phyloP scores from a whole-genome alignment of 2,329 filamentous ascomycete genomes.

The Colletotrichum sp. region DNA sequence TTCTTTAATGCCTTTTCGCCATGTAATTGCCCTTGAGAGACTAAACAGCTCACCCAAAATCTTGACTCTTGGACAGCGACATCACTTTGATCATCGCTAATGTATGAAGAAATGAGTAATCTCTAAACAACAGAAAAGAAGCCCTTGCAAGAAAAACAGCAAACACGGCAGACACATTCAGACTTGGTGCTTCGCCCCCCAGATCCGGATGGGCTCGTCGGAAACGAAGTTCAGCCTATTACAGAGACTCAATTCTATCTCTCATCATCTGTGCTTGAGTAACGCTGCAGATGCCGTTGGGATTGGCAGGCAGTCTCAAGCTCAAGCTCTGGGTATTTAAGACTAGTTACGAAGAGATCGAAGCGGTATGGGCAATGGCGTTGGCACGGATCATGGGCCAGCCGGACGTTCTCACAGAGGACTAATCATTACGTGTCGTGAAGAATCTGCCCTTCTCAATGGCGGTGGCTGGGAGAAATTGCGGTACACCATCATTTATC shows the following conservation, averaged over 20 bases:
- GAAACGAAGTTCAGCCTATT: neutral
- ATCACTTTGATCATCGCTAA: neutral
- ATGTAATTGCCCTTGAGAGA: neutral
- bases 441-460: too few relatives aligned
- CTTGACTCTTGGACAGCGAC: neutral
- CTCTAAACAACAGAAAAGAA: neutral
- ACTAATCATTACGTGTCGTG: too few relatives aligned
- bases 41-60: fast-evolving
- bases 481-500: too few relatives aligned
- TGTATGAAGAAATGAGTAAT: neutral
- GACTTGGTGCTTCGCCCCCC: fast-evolving
- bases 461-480: too few relatives aligned
- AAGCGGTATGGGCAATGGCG: too few relatives aligned
- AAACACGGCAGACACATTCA: fast-evolving
- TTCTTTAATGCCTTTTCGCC: neutral
- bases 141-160: fast-evolving
- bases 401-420: too few relatives aligned
- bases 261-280: neutral
- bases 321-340: too few relatives aligned
- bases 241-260: too few relatives aligned
- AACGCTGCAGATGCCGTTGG: fast-evolving
- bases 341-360: too few relatives aligned
- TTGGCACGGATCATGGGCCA: too few relatives aligned
- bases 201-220: neutral
- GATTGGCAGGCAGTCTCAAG: neutral